Evolutionary conservation across 1,139 yeast species (phyloP).

Genomic region (Saccharomyces hybrid): DNA sequence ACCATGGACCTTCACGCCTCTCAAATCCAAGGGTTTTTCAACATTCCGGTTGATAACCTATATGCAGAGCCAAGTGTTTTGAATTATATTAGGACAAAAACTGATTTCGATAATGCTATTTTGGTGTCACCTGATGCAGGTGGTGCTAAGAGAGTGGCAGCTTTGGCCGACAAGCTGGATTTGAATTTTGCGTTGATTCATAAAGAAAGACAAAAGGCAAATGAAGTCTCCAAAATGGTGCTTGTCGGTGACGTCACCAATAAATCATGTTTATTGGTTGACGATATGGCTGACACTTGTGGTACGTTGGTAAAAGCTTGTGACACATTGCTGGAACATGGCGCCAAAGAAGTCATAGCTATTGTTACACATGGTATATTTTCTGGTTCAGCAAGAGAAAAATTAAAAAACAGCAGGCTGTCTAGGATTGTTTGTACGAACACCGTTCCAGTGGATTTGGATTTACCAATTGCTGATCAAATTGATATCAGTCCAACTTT

Average conservation of each 20-base stretch:
- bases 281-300: slow-evolving; percentile 80
- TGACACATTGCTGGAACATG: slow-evolving; percentile 42
- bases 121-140: slow-evolving; percentile 82
- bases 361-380: slow-evolving; percentile 76
- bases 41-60: slow-evolving; percentile 71
- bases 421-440: slow-evolving; percentile 65
- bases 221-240: slow-evolving; percentile 71
- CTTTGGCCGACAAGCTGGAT: slow-evolving; percentile 66
- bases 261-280: slow-evolving; percentile 61
- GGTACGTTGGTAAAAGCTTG: slow-evolving; percentile 74
- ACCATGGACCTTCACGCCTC: slow-evolving; percentile 85
- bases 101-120: slow-evolving; percentile 50
- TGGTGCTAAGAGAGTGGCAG: slow-evolving; percentile 75
- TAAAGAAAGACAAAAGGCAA: slow-evolving; percentile 70
- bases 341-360: slow-evolving; percentile 63
- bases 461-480: slow-evolving; percentile 52
- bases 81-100: slow-evolving; percentile 53
- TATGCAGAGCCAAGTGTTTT: slow-evolving; percentile 75
- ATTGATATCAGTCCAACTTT: slow-evolving; percentile 65
- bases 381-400: slow-evolving; percentile 61
- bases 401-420: slow-evolving; percentile 51
- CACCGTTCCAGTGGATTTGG: slow-evolving; percentile 61
- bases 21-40: slow-evolving; percentile 77
- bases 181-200: slow-evolving; percentile 71
- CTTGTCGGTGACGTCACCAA: slow-evolving; percentile 64